Evolutionary conservation across 2,329 filamentous ascomycete species (phyloP).

Genomic region (Alternaria infectoria): DNA sequence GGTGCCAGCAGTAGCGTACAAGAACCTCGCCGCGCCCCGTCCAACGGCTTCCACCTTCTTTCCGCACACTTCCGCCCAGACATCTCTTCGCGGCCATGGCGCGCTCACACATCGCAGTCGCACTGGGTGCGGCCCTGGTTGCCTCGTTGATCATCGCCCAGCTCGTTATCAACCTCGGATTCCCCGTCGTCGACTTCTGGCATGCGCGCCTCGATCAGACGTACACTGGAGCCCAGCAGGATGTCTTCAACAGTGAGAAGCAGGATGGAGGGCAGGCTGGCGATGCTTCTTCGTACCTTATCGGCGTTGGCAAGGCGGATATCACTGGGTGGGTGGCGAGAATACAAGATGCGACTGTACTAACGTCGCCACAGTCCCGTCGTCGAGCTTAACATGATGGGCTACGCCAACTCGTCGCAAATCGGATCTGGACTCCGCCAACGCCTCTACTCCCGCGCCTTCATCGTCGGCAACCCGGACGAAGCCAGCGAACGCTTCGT

Average conservation of each 20-base stretch:
- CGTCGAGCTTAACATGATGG: conserved; percentile 89
- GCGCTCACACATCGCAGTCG: conserved; percentile 48
- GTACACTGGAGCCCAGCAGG: conserved; percentile 29
- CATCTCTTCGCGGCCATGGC: conserved; percentile 42
- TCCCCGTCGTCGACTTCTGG: conserved; percentile 47
- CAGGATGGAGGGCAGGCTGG: conserved; percentile 33
- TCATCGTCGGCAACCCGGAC: conserved; percentile 76
- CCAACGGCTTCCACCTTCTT: conserved; percentile 7
- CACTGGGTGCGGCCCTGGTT: conserved; percentile 44
- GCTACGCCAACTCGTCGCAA: conserved; percentile 87
- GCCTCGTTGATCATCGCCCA: conserved; percentile 43
- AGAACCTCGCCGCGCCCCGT: neutral
- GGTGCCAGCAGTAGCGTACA: conserved; percentile 6
- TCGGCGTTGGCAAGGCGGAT: conserved; percentile 74
- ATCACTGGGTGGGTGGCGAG: conserved; percentile 66
- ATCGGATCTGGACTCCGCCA: conserved; percentile 84
- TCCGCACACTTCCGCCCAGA: conserved; percentile 25
- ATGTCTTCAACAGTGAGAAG: conserved; percentile 35
- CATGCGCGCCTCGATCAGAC: conserved; percentile 36
- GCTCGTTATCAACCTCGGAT: conserved; percentile 43
- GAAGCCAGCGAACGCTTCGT: conserved; percentile 75
- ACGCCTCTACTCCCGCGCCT: conserved; percentile 85
- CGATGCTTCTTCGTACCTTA: conserved; percentile 61
- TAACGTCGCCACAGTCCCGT: conserved; percentile 65
- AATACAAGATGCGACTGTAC: neutral